These are phyloP conservation scores for Blastomyces silverae DNA, from an alignment of 2,329 filamentous ascomycete genomes.

Conservation along the genomic window DNA sequence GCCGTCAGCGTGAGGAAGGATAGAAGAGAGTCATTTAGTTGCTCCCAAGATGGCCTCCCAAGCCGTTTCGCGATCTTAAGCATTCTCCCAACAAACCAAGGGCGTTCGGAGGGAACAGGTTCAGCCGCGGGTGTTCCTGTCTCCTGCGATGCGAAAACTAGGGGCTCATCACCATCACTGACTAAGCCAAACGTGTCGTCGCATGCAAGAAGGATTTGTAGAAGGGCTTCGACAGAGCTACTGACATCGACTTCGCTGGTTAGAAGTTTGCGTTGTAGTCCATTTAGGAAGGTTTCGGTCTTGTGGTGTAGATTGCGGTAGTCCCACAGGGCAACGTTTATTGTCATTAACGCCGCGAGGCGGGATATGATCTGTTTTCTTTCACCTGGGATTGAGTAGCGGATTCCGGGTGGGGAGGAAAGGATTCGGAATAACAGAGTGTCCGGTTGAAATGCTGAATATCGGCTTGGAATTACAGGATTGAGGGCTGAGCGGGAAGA, in stretches of 20 bases:
- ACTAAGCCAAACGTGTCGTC: constrained; percentile 26
- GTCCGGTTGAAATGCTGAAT: constrained; percentile 27
- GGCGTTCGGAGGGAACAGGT: constrained; percentile 27
- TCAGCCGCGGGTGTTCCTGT: background rate
- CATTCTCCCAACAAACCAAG: constrained; percentile 39
- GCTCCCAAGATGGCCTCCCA: constrained; percentile 30
- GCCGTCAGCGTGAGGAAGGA: constrained; percentile 33
- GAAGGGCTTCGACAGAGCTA: constrained; percentile 35
- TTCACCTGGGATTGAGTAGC: constrained; percentile 33
- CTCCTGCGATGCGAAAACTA: background rate
- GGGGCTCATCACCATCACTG: constrained; percentile 7
- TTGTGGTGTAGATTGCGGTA: constrained; percentile 30
- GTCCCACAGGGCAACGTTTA: constrained; percentile 39
- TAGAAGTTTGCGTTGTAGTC: constrained; percentile 29
- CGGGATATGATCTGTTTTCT: constrained; percentile 38
- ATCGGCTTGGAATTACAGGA: constrained; percentile 23
- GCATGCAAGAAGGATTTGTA: constrained; percentile 36
- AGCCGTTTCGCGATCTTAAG: constrained; percentile 37
- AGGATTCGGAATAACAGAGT: constrained; percentile 33
- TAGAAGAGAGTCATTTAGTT: constrained; percentile 34
- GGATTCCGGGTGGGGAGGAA: constrained; percentile 29
- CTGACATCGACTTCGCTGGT: constrained; percentile 35
- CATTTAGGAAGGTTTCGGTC: constrained; percentile 32
- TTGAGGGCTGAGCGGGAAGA: constrained; percentile 19
- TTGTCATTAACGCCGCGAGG: constrained; percentile 32